Evolutionary conservation across 306 rosid genomes (phyloP).

Genomic region (Bauhinia variegata): DNA sequence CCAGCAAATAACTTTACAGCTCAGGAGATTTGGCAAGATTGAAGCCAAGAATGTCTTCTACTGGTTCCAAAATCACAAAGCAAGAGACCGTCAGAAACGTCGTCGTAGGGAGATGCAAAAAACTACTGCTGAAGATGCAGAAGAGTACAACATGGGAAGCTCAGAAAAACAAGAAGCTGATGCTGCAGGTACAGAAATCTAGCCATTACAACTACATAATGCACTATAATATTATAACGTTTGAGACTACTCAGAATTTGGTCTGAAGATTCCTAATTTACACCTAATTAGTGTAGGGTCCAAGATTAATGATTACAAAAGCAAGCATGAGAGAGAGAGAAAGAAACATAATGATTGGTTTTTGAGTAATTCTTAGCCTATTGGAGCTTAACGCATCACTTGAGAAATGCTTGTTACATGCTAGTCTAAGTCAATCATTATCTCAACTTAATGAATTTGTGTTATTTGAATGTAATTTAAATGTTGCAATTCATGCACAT

Average conservation of each 20-base stretch:
- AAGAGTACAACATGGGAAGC: slow-evolving; percentile 19
- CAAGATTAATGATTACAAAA: slow-evolving; percentile 21
- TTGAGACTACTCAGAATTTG: slow-evolving; percentile 16
- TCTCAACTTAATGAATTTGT: too few species aligned
- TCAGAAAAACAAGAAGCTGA: slow-evolving; percentile 9
- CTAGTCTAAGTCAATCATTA: too few species aligned
- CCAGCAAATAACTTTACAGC: slow-evolving; percentile 58
- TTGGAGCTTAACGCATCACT: too few species aligned
- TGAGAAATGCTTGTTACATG: too few species aligned
- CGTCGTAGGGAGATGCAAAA: slow-evolving; percentile 51
- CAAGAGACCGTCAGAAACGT: slow-evolving; percentile 75
- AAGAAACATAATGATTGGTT: not conserved
- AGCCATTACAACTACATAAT: slow-evolving; percentile 1
- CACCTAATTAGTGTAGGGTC: not conserved
- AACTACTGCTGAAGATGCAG: slow-evolving; percentile 19
- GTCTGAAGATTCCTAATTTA: slow-evolving; percentile 41
- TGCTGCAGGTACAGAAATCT: slow-evolving; percentile 6
- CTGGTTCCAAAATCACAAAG: slow-evolving; percentile 88
- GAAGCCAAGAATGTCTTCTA: slow-evolving; percentile 83
- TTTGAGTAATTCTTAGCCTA: slow-evolving; percentile 9
- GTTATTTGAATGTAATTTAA: too few species aligned
- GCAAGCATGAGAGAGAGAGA: not conserved
- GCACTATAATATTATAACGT: slow-evolving; percentile 2
- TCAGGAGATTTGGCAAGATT: slow-evolving; percentile 67
- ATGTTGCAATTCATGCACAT: too few species aligned